Conservation (phyloP, 2,329 filamentous ascomycete genomes). For the Aspergillus chevalieri region DNA sequence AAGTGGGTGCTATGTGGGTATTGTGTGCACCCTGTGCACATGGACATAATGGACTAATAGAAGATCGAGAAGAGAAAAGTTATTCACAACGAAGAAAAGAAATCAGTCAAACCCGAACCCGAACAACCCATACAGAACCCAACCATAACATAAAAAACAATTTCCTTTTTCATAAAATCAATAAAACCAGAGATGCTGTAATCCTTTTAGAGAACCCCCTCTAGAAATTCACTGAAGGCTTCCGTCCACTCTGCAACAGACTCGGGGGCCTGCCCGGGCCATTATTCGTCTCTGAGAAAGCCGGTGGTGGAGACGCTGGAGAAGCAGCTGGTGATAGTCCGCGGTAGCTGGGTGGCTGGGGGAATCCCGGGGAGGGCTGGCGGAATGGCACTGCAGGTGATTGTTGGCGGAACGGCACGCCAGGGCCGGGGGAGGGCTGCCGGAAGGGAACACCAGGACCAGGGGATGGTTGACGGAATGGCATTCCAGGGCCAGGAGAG, state of each 20-base stretch:
- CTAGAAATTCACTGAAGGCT: constrained; percentile 29
- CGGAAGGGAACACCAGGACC: not conserved
- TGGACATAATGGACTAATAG: no score
- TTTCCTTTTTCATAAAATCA: not conserved
- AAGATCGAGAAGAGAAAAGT: no score
- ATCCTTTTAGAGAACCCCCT: not conserved
- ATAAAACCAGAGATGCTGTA: not conserved
- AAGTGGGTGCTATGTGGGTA: no score
- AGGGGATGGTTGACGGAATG: constrained; percentile 3
- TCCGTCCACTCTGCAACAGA: constrained; percentile 35
- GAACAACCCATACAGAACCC: no score
- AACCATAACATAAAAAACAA: no score
- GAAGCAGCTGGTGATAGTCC: constrained; percentile 14
- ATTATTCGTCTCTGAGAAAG: constrained; percentile 19
- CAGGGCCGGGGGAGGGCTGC: constrained; percentile 8
- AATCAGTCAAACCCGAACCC: no score
- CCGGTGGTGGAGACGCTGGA: constrained; percentile 26
- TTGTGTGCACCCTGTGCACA: no score
- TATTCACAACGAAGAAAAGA: no score
- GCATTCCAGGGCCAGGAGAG: not conserved
- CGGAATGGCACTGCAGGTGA: constrained; percentile 11
- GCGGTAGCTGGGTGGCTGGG: constrained; percentile 13
- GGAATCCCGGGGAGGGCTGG: constrained; percentile 8
- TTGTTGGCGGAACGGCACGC: constrained; percentile 14
- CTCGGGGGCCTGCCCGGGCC: constrained; percentile 32